Conservation (phyloP, 208 protist genomes). For the Naegleria lovaniensis region DNA sequence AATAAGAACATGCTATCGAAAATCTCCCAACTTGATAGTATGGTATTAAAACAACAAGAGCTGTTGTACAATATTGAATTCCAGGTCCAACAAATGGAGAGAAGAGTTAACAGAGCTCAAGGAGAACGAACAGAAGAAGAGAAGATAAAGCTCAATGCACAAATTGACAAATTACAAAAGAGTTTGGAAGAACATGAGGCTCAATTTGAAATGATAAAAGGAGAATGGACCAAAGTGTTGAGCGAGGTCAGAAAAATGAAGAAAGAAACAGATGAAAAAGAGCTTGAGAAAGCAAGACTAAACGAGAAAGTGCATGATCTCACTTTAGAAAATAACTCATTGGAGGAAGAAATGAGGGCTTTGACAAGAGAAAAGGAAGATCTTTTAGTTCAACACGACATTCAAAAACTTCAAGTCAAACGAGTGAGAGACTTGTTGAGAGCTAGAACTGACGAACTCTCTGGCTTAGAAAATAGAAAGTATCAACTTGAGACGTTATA, state of each 20-base stretch:
- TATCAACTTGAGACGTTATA: conserved; percentile 58
- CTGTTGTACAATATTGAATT: conserved; percentile 87
- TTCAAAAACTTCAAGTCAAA: conserved; percentile 74
- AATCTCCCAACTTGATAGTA: conserved; percentile 67
- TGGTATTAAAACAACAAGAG: conserved; percentile 78
- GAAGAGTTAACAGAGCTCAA: conserved; percentile 74
- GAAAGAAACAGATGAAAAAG: conserved; percentile 53
- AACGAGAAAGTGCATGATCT: conserved; percentile 65
- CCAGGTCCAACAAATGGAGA: conserved; percentile 85
- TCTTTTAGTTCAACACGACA: conserved; percentile 65
- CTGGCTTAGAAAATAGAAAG: conserved; percentile 64
- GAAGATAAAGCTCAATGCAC: conserved; percentile 64
- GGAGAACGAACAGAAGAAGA: conserved; percentile 82
- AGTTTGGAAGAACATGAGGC: conserved; percentile 66
- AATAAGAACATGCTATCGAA: conserved; percentile 71
- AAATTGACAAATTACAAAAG: conserved; percentile 69
- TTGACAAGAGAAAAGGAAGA: conserved; percentile 63
- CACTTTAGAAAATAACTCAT: conserved; percentile 60
- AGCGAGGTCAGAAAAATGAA: conserved; percentile 65
- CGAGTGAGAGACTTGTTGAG: conserved; percentile 54
- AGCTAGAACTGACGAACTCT: conserved; percentile 54
- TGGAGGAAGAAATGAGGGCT: conserved; percentile 49
- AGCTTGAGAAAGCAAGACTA: conserved; percentile 49
- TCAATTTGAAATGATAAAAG: conserved; percentile 65
- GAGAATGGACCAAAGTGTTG: conserved; percentile 76